These are phyloP conservation scores for Pistacia integerrima DNA, from an alignment of 345 rosid species.

Conservation along the genomic window DNA sequence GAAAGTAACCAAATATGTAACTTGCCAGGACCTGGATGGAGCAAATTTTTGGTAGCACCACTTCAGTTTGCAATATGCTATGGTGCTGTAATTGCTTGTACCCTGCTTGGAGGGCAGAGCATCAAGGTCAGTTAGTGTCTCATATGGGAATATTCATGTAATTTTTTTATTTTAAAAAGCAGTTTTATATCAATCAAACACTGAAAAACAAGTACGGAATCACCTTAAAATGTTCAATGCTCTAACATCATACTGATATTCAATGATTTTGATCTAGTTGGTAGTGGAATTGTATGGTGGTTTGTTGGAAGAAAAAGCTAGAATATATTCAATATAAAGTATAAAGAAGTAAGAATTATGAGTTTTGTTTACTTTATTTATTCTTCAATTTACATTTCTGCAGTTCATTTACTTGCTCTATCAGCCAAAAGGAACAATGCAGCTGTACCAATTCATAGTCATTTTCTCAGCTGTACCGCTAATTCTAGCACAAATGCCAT, in stretches of 20 bases:
- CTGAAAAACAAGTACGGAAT: no score
- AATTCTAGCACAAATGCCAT: constrained; percentile 59
- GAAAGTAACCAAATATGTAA: not conserved
- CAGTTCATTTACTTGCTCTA: constrained; percentile 55
- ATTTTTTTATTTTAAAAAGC: no score
- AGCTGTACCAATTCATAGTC: constrained; percentile 52
- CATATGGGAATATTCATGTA: not conserved
- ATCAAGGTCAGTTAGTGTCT: constrained; percentile 44
- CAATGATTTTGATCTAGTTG: no score
- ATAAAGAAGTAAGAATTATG: not conserved
- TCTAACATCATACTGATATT: no score
- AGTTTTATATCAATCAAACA: no score
- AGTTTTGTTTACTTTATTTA: not conserved
- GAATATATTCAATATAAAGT: not conserved
- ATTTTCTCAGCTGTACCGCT: constrained; percentile 40
- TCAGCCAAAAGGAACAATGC: constrained; percentile 43
- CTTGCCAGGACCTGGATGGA: constrained; percentile 56
- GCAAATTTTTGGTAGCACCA: constrained; percentile 53
- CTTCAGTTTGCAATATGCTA: constrained; percentile 56
- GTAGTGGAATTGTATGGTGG: no score
- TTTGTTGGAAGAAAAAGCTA: no score
- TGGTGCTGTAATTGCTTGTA: constrained; percentile 47
- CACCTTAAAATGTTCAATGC: no score
- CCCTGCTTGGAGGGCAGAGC: constrained; percentile 57
- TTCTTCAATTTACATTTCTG: not conserved